Base-by-base conservation (phyloP, 805 yeast species). In the Monosporozyma servazzii region DNA sequence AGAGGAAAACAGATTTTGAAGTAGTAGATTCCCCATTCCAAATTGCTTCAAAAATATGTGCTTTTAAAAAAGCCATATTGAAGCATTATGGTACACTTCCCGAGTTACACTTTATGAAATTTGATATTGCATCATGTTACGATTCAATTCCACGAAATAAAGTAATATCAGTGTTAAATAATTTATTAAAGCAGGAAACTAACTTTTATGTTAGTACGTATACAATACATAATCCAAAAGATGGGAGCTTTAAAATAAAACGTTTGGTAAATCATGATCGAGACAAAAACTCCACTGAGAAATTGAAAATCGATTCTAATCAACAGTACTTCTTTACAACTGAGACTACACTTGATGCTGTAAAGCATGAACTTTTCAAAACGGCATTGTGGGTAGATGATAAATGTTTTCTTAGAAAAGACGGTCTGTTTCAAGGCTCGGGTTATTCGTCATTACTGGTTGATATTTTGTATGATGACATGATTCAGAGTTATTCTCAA, bases 341-440 rank as follows among this genome's bases (percentile, higher is more conserved):
- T 25, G 53, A 64, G 1, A 78, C 80, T 23, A 65, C 86, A 0
- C 9, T 79, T 1, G 64, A 67, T 0, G 63, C 79, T 10, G 69
- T 83, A 0, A 64, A 68, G 18, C 64, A 67, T n/a, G 89, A 86
- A 52, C 63, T 88, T 13, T 67, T 68, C n/a, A 67, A 74, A 11
- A 75, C 86, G 0, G 68, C 74, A 0, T 66, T 83, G 0, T 64
- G 76, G 2, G 69, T 76, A 2, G 68, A 70, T 3, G 59, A 65
- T 0, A 54, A 58, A 7, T 65, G 71, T 3, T 77, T 72, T 59
- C 60, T 64, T n/a, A 70, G 95, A 52, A 77, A 69, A 43, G 65
- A 70, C 9, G 98, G 98, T 0, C 73, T 91, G 0, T 89, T 84
- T 50, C 98, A 90, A 68, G 98, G 98, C 0, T 78, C 88, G 7